phyloP scores from a whole-genome alignment of 371 early-diverging fungal species.

The Lichtheimia hyalospora region DNA sequence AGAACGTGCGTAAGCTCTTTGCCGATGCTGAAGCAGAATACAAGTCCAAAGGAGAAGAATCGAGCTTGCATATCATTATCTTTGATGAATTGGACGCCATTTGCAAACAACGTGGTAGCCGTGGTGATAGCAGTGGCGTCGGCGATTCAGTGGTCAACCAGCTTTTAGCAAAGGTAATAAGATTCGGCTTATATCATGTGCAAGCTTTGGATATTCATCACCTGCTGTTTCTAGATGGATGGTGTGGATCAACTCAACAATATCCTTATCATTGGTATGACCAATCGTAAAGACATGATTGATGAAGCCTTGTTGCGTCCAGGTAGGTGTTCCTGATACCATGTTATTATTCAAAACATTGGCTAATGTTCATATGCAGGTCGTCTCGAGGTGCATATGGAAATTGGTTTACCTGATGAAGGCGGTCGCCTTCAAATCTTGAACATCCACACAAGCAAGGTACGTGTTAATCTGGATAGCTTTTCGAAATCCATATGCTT shows the following conservation, averaged over 20 bases:
- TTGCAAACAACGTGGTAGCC: conserved; percentile 97
- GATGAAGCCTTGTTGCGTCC: conserved; percentile 98
- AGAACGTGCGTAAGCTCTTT: conserved; percentile 98
- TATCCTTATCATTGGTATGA: conserved; percentile 98
- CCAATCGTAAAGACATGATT: conserved; percentile 98
- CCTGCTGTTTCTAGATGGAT: conserved; percentile 78
- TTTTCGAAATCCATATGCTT: too few species aligned
- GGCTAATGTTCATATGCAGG: conserved; percentile 26
- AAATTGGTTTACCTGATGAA: conserved; percentile 94
- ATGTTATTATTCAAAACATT: too few species aligned
- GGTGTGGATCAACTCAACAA: conserved; percentile 98
- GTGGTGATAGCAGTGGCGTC: conserved; percentile 93
- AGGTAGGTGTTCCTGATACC: conserved; percentile 34
- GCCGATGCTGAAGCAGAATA: conserved; percentile 98
- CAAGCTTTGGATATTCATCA: too few species aligned
- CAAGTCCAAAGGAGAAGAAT: conserved; percentile 93
- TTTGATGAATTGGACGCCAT: conserved; percentile 99
- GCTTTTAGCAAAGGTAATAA: conserved; percentile 87
- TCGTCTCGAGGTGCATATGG: conserved; percentile 97
- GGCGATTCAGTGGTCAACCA: conserved; percentile 99
- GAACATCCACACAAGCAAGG: conserved; percentile 89
- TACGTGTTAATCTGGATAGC: conserved; percentile 14
- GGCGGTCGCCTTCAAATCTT: conserved; percentile 92
- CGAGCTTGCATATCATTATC: conserved; percentile 97
- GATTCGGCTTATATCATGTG: background rate